Evolutionary conservation across 2,329 filamentous ascomycete species (phyloP).

Genomic region (Epichloe brachyelytri): DNA sequence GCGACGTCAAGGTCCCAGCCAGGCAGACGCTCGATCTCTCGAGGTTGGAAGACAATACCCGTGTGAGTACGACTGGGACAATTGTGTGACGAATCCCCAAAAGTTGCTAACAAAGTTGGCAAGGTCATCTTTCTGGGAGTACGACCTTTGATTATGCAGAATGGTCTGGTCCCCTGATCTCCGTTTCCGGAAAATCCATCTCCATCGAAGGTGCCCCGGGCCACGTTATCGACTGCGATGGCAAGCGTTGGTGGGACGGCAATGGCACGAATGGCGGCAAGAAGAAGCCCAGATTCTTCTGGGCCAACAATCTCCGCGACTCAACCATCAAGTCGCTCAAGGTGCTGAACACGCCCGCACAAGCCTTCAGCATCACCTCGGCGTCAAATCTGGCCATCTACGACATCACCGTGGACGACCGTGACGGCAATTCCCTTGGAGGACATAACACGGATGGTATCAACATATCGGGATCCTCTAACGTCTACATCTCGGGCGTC

Average conservation of each 20-base stretch:
- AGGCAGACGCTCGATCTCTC: not conserved
- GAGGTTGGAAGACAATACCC: not conserved
- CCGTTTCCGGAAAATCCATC: not conserved
- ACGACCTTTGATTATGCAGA: not conserved
- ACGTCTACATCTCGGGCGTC: not conserved
- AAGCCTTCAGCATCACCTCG: not conserved
- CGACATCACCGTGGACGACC: slow-evolving; percentile 1
- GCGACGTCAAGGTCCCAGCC: not conserved
- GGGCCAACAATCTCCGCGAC: slow-evolving; percentile 25
- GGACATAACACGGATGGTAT: slow-evolving; percentile 2
- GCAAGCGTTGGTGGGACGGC: slow-evolving; percentile 47
- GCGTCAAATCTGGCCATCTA: not conserved
- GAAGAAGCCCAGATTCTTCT: slow-evolving; percentile 51
- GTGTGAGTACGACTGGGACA: not conserved
- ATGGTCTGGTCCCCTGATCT: not conserved
- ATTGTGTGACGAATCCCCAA: not conserved
- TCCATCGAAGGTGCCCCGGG: not conserved
- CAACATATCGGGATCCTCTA: not conserved
- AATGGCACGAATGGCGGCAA: slow-evolving; percentile 45
- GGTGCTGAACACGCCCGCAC: not conserved
- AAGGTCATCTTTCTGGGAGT: not conserved
- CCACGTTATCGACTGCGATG: slow-evolving; percentile 40
- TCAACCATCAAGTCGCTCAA: not conserved
- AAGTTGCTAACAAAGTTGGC: not conserved
- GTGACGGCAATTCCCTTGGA: not conserved